These are phyloP conservation scores for Umbelopsis ramanniana DNA, from an alignment of 192 early-diverging fungal species.

Conservation along the genomic window DNA sequence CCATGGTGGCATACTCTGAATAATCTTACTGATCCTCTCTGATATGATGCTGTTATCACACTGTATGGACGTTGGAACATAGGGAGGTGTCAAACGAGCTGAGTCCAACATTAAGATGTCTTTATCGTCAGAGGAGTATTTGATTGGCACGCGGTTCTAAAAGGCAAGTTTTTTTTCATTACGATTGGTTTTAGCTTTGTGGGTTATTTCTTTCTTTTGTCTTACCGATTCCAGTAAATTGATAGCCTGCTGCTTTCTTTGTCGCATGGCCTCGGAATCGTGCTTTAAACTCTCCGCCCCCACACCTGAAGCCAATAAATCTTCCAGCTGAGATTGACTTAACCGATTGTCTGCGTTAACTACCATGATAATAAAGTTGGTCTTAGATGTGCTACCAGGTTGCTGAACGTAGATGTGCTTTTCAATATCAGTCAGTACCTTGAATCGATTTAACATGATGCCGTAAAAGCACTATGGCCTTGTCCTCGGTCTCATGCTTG, in stretches of 20 bases:
- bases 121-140: constrained; percentile 36
- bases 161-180: neutral
- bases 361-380: neutral
- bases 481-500: neutral
- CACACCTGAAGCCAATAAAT: neutral
- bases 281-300: constrained; percentile 3
- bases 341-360: neutral
- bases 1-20: constrained; percentile 30
- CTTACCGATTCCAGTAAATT: constrained; percentile 16
- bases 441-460: neutral
- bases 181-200: neutral
- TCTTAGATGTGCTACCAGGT: no score
- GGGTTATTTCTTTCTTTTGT: neutral
- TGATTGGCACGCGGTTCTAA: constrained; percentile 50
- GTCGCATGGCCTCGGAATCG: constrained; percentile 13
- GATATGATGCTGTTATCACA: constrained; percentile 50
- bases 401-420: no score
- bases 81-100: constrained; percentile 51
- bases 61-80: constrained; percentile 42
- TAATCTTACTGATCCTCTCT: constrained; percentile 50
- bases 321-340: constrained; percentile 11
- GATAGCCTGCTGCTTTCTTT: constrained; percentile 4
- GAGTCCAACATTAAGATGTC: constrained; percentile 45
- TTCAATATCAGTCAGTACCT: neutral
- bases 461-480: neutral